These are phyloP conservation scores for Coemansia sp. DNA, from an alignment of 192 early-diverging fungal species.

Conservation along the genomic window DNA sequence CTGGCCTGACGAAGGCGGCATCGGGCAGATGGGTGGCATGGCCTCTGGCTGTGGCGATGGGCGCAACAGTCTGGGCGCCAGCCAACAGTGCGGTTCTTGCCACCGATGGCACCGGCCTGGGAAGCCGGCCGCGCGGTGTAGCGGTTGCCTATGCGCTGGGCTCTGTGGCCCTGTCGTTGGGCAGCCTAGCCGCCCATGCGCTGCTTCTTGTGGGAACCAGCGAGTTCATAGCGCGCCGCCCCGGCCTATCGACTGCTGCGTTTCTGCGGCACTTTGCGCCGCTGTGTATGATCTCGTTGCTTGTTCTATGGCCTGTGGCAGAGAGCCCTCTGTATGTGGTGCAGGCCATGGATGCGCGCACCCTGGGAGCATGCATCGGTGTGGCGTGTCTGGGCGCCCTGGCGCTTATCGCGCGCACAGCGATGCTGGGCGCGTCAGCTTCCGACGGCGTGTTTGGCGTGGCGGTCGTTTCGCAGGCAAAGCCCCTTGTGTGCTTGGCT, in stretches of 20 bases:
- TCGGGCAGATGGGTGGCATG: background rate
- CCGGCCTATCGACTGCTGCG: conserved; percentile 17
- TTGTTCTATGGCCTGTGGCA: conserved; percentile 40
- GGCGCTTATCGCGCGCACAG: conserved; percentile 11
- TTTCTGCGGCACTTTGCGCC: conserved; percentile 41
- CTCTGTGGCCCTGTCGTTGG: conserved; percentile 13
- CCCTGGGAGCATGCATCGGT: conserved; percentile 12
- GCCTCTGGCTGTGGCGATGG: conserved; percentile 5
- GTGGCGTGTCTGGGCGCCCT: conserved; percentile 30
- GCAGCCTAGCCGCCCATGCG: conserved; percentile 10
- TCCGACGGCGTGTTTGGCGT: conserved; percentile 35
- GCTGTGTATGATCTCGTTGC: conserved; percentile 28
- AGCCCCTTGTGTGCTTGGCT: conserved; percentile 25
- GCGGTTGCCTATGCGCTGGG: conserved; percentile 6
- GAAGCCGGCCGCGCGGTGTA: background rate
- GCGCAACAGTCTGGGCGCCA: conserved; percentile 28
- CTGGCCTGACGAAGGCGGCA: background rate
- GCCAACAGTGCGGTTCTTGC: conserved; percentile 12
- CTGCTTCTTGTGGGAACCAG: conserved; percentile 13
- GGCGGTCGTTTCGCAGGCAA: conserved; percentile 16
- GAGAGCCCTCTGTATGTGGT: conserved; percentile 27
- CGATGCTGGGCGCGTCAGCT: conserved; percentile 20
- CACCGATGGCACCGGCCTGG: background rate
- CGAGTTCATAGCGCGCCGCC: conserved; percentile 9
- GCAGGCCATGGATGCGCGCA: conserved; percentile 9